Percentiles rank a stretch among this genome's conserved stretches.
phyloP scores from a whole-genome alignment of 2,329 filamentous ascomycete genomes.

The Diaporthe vaccinii region DNA sequence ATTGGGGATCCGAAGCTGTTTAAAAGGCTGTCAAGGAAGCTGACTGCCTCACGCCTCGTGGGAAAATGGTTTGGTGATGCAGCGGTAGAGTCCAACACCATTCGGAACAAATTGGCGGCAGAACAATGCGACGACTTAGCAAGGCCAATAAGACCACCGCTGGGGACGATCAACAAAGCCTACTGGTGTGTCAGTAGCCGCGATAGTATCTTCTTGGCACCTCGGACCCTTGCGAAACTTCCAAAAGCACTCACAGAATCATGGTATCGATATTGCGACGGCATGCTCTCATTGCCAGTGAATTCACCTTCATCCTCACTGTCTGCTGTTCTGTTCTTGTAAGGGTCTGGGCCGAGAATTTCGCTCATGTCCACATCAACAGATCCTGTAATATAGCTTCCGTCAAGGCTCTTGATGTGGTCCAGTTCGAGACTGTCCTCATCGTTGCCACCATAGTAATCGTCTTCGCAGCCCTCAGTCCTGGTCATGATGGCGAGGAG shows the following conservation, averaged over 20 bases:
- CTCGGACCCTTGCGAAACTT: not conserved
- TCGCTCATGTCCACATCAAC: conserved; percentile 26
- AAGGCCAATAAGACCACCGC: not conserved
- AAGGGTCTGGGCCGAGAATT: conserved; percentile 40
- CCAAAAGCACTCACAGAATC: conserved; percentile 21
- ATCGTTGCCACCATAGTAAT: conserved; percentile 22
- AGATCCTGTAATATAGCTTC: conserved; percentile 24
- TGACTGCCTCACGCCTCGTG: not conserved
- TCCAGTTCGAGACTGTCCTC: conserved; percentile 26
- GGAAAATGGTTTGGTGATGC: not conserved
- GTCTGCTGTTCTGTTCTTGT: conserved; percentile 24
- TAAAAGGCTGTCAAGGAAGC: not conserved
- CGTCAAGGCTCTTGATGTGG: not conserved
- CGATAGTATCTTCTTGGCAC: not conserved
- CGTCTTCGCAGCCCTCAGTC: conserved; percentile 11
- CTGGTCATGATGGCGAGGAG: conserved; percentile 44
- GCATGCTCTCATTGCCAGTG: conserved; percentile 38
- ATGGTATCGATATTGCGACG: conserved; percentile 25
- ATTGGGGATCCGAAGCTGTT: not conserved
- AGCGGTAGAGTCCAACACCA: not conserved
- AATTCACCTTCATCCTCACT: conserved; percentile 38
- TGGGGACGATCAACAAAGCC: not conserved
- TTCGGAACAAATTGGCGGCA: not conserved
- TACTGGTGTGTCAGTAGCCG: not conserved
- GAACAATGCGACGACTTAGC: not conserved